Base-by-base conservation (phyloP, 768 basidiomycete species). In the Serendipita vermifera region DNA sequence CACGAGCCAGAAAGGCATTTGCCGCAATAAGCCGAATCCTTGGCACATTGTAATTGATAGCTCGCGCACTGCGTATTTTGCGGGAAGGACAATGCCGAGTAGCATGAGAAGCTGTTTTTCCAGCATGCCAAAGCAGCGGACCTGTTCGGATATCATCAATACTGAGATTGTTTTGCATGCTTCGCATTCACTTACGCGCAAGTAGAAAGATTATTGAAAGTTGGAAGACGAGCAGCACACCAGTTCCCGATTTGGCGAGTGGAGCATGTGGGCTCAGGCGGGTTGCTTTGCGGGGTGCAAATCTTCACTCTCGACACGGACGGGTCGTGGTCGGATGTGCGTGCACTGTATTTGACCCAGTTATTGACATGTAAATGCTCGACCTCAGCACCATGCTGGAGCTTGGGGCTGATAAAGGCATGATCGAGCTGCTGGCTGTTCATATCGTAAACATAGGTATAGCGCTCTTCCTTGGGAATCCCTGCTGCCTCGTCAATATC, bases 311-410 rank as follows among this genome's bases (percentile, higher is more conserved):
- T 68, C 26, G 72, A 78, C 6, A 80, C 77, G 5, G 75, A 77
- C 32, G 80, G 80, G 66, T 82, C 80, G 59, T 82, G 80, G 62
- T 81, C 80, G 57, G 78, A 79, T 36, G 75, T 69, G 13, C 78
- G 69, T 27, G 62, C 46, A n/a, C 46, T 65, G 6, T 72, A 59
- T 3, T 68, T 68, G 9, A 76, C 69, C 78, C 78, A 80, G 55
- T 75, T 79, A 61, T 82, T 82, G 24, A 79, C 72, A 64, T 82
- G 80, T 22, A 82, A 70, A 59, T 82, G 79, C 59, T 82, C 76
- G 35, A 77, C 74, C 55, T 74, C 65, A 9, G 70, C 69, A 6
- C 69, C 68, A 15, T 51, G 24, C 31, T 57, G 48, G 33, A 82
- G 64, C 5, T 74, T 72, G 15, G 67, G 60, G 4, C 77, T 78